These are phyloP conservation scores for Planoprotostelium fungivorum DNA, from an alignment of 78 protist species.

Conservation along the genomic window DNA sequence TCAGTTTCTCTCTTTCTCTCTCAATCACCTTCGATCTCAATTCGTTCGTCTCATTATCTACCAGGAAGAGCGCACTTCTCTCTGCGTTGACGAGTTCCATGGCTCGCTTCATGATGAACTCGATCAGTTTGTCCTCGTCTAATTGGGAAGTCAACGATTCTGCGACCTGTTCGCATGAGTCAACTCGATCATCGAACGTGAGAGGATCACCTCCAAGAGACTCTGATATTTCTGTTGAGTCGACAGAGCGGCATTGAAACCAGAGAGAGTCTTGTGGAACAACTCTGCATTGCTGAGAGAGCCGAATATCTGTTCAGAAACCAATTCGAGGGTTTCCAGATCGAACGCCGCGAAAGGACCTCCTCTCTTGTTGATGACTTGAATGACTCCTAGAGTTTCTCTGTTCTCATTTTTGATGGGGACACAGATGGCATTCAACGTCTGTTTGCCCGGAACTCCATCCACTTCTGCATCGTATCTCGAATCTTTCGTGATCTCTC, in stretches of 20 bases:
- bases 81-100: conserved; percentile 15
- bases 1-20: no score
- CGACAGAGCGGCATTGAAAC: conserved; percentile 7
- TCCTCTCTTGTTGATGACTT: neutral
- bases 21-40: conserved; percentile 1
- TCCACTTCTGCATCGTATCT: neutral
- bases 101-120: conserved; percentile 23
- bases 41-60: conserved; percentile 6
- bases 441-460: neutral
- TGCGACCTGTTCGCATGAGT: neutral
- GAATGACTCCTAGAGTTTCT: neutral
- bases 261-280: conserved; percentile 1
- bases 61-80: conserved; percentile 12
- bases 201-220: conserved; percentile 2
- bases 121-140: conserved; percentile 4
- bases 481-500: neutral
- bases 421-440: neutral
- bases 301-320: neutral
- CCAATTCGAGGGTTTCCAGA: neutral
- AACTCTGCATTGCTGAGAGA: neutral
- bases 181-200: neutral
- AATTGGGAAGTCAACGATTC: conserved; percentile 7
- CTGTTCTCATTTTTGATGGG: neutral
- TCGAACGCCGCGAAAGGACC: neutral
- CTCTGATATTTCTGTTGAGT: conserved; percentile 13